Conservation (phyloP, 805 yeast genomes). For the Metschnikowia chrysomelidarum region DNA sequence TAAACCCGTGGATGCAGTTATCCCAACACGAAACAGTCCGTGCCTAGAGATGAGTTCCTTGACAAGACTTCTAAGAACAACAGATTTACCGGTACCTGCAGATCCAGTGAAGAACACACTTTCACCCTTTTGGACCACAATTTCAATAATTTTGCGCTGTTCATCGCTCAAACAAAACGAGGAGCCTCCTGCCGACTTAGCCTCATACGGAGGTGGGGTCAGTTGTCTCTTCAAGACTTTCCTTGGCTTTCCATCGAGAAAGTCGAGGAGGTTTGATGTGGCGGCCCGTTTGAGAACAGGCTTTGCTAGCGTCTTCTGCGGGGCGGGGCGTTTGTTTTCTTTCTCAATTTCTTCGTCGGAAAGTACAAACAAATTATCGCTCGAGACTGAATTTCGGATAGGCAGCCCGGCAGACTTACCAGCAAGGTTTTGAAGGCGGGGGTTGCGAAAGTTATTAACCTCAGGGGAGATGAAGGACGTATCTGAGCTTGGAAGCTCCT, state of each 20-base stretch:
- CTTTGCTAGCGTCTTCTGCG: slow-evolving; percentile 5
- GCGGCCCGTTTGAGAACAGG: slow-evolving; percentile 22
- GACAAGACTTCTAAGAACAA: slow-evolving; percentile 66
- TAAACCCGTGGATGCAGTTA: slow-evolving; percentile 82
- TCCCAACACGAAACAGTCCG: slow-evolving; percentile 51
- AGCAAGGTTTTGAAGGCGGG: slow-evolving; percentile 20
- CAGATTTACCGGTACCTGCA: slow-evolving; percentile 98
- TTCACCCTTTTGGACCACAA: slow-evolving; percentile 54
- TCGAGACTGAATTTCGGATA: neutral
- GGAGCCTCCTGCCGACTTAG: slow-evolving; percentile 2
- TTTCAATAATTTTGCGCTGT: slow-evolving; percentile 47
- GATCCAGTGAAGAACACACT: slow-evolving; percentile 93
- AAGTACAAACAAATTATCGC: slow-evolving; percentile 10
- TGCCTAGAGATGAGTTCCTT: slow-evolving; percentile 47
- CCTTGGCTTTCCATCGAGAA: slow-evolving; percentile 24
- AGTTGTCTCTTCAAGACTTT: slow-evolving; percentile 20
- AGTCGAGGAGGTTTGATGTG: slow-evolving; percentile 17
- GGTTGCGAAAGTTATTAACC: slow-evolving; percentile 36
- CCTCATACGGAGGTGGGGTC: slow-evolving; percentile 5
- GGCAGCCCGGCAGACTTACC: slow-evolving; percentile 18
- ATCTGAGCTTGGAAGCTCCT: slow-evolving; percentile 23
- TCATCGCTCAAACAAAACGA: slow-evolving; percentile 42
- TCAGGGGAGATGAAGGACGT: slow-evolving; percentile 40
- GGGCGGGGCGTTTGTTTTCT: slow-evolving; percentile 10
- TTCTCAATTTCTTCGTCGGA: slow-evolving; percentile 13